Evolutionary conservation across 2,329 filamentous ascomycete species (phyloP), one percentile per base, ranked within the genome.

Genomic region (Apiospora rasikravindrae): DNA sequence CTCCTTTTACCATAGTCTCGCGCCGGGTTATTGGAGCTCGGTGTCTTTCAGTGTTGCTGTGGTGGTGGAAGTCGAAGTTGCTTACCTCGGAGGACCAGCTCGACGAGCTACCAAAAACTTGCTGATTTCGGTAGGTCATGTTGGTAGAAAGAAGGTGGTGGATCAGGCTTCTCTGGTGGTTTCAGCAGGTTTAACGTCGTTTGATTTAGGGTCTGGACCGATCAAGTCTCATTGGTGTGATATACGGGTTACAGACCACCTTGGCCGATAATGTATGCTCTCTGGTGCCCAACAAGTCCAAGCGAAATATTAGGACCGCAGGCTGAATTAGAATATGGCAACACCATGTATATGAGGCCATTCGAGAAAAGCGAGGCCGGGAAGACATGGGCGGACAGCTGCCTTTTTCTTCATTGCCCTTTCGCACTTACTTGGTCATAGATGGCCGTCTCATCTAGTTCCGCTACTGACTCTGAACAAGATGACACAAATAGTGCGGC

Each of bases 21-120:
- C 19, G 66, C 4, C n/a, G 40, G 14, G 5, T 64, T 40, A n/a
- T 40, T 45, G 66, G 24, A 68, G 66, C 26, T 68, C 26, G 66
- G 66, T 45, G 42, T 19, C 57, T 64, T 64, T 64, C 57, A 40
- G 33, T 10, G 33, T 64, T n/a, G 33, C 19, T 22, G 66, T 8
- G 33, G 26, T 68, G 66, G 42, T 45, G 45, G 40, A 47, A 68
- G 66, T 68, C 68, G 68, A 69, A 40, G 68, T 26, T n/a, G 24
- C 68, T 51, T 69, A 69, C 68, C 68, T 69, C 68, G 68, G 47
- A 51, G 33, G 68, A 53, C 68, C 68, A 69, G 47, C 37, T 69
- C 37, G 68, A 42, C 16, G 68, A 37, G 45, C 33, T 40, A 26
- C 68, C 47, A 47, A 53, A 37, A 37, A 33, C 26, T 19, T 29